phyloP scores from a whole-genome alignment of 495 filamentous ascomycete species.

The Penicillium coffeae region DNA sequence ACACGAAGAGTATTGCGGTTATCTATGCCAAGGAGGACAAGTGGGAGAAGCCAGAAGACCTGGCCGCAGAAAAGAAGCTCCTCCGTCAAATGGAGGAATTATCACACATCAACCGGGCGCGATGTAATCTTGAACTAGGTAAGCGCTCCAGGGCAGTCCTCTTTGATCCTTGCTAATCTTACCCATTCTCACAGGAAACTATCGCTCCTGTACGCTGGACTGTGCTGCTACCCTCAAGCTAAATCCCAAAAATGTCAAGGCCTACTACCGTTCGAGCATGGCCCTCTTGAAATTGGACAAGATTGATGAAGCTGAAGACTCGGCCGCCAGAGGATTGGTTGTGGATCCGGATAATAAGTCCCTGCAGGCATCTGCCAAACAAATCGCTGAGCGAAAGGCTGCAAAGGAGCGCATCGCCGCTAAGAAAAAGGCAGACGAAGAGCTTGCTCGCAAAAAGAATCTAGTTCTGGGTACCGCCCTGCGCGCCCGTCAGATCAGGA shows the following conservation, averaged over 20 bases:
- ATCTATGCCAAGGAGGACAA: constrained; percentile 57
- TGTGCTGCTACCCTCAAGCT: constrained; percentile 74
- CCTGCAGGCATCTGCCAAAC: constrained; percentile 48
- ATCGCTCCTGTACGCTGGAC: constrained; percentile 76
- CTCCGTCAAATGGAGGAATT: constrained; percentile 64
- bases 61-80: constrained; percentile 51
- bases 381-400: constrained; percentile 51
- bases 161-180: not conserved
- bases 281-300: constrained; percentile 73
- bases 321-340: constrained; percentile 62
- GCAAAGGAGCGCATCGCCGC: constrained; percentile 34
- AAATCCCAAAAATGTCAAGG: constrained; percentile 77
- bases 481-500: constrained; percentile 66
- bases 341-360: constrained; percentile 63
- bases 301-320: constrained; percentile 71
- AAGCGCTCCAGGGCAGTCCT: constrained; percentile 16
- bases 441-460: constrained; percentile 52
- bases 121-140: constrained; percentile 77
- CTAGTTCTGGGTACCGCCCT: constrained; percentile 65
- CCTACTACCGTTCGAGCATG: constrained; percentile 75
- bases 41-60: constrained; percentile 42
- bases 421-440: constrained; percentile 44
- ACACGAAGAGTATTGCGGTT: constrained; percentile 73
- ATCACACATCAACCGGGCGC: constrained; percentile 78
- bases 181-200: constrained; percentile 57